phyloP scores from a whole-genome alignment of 1,284 basidiomycete species.

The Trichosporon inkin region DNA sequence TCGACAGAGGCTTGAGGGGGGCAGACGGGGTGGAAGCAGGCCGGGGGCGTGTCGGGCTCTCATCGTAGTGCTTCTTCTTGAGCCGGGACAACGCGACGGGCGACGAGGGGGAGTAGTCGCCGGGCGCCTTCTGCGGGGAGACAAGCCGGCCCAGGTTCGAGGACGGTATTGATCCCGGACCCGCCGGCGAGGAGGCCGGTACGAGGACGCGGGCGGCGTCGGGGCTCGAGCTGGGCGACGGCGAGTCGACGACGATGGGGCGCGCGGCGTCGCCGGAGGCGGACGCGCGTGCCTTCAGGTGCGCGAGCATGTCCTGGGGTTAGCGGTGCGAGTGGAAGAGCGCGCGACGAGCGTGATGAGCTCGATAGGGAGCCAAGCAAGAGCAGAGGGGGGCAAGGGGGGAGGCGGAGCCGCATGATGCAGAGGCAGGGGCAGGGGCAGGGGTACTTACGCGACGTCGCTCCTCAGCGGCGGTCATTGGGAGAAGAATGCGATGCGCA shows the following conservation, averaged over 20 bases:
- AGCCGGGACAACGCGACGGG: conserved; percentile 26
- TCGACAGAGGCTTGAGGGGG: background rate
- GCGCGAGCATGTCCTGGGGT: conserved; percentile 2
- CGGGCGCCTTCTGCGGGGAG: background rate
- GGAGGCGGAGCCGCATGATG: background rate
- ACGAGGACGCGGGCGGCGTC: conserved; percentile 13
- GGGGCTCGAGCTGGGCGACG: background rate
- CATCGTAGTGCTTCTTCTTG: conserved; percentile 27
- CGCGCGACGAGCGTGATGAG: too few species aligned
- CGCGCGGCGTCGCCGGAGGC: background rate
- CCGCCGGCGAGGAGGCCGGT: conserved; percentile 12
- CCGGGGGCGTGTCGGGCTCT: conserved; percentile 11
- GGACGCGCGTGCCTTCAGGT: conserved; percentile 1
- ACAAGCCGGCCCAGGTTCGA: conserved; percentile 11
- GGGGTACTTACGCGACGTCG: background rate
- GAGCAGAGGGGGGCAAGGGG: too few species aligned
- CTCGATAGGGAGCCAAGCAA: too few species aligned
- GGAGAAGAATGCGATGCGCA: background rate
- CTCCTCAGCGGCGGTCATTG: background rate
- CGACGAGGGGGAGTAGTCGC: conserved; percentile 21
- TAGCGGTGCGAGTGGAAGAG: background rate
- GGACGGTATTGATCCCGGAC: conserved; percentile 12
- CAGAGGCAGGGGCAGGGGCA: background rate
- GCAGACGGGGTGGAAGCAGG: background rate
- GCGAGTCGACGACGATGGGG: background rate